Base-by-base conservation (phyloP, 176 grass and related monocot species). In the Urochloa ruziziensis region DNA sequence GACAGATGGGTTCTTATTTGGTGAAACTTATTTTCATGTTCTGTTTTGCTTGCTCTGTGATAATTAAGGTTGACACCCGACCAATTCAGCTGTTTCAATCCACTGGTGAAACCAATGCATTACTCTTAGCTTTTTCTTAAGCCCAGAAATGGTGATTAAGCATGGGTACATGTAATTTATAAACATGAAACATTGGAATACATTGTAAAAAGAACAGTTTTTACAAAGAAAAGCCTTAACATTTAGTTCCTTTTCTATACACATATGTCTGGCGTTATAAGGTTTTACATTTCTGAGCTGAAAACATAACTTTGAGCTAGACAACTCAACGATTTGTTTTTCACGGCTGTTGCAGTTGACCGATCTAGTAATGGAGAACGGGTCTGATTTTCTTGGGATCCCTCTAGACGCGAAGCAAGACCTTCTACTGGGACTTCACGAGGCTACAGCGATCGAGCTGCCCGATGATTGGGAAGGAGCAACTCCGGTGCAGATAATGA, bases 381-480 rank as follows among this genome's bases (percentile, higher is more conserved):
- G 93, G 67, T 82, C 77, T 7, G 85, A 94, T 74, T 94, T 94
- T 78, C 89, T 99, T 12, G 83, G 88, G 24, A 92, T 99, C 32
- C 93, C 91, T 25, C 47, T 75, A 17, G 91, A 92, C 32, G 83
- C 80, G 19, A 96, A 96, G 87, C 88, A 78, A 33, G 85, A 99
- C 32, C 87, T 94, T 56, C 86, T 99, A 27, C 57, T 99, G 11
- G 94, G 85, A 85, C 87, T 99, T 60, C 85, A 90, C 8, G 93
- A 92, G 47, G 87, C 82, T 85, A 89, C 87, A 2, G 89, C 56
- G 9, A 83, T 92, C 2, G 93, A 96, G 78, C 68, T 89, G 33
- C 89, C 89, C 1, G 93, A 99, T 46, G 93, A 96, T 81, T 99
- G 89, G 93, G 96, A 96, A 18, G 96, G 96, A 2, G 83, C 93